phyloP scores from a whole-genome alignment of 2,329 filamentous ascomycete genomes.

The Phaeosphaeriaceae sp. region DNA sequence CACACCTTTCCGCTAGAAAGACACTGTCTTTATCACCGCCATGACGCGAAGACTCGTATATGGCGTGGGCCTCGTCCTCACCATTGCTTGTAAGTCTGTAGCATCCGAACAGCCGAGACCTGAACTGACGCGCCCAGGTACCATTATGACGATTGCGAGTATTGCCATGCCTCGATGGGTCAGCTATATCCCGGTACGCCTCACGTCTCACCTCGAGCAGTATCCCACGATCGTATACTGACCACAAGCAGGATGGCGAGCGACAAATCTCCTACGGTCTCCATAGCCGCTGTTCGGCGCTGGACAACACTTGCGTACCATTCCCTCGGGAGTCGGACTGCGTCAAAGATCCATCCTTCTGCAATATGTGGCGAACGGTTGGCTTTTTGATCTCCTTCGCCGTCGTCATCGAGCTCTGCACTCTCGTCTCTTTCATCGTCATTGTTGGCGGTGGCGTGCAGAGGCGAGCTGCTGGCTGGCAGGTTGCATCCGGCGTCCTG shows the following conservation, averaged over 20 bases:
- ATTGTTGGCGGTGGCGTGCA: slow-evolving; percentile 80
- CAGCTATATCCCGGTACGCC: slow-evolving; percentile 59
- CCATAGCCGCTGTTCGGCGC: slow-evolving; percentile 78
- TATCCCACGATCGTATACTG: slow-evolving; percentile 5
- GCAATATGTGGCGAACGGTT: slow-evolving; percentile 87
- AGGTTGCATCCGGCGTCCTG: slow-evolving; percentile 72
- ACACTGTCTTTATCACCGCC: slow-evolving; percentile 9
- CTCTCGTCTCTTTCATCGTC: slow-evolving; percentile 79
- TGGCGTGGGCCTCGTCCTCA: slow-evolving; percentile 56
- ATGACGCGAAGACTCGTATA: slow-evolving; percentile 60
- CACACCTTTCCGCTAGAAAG: not conserved
- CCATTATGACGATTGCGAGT: slow-evolving; percentile 72
- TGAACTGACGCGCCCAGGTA: slow-evolving; percentile 59
- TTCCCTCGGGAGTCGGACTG: slow-evolving; percentile 76
- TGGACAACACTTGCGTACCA: slow-evolving; percentile 66
- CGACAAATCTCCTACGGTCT: slow-evolving; percentile 69
- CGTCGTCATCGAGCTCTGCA: slow-evolving; percentile 80
- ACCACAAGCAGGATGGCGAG: slow-evolving; percentile 37
- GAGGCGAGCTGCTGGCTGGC: slow-evolving; percentile 84
- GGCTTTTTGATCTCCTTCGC: slow-evolving; percentile 88
- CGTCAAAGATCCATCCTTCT: slow-evolving; percentile 74
- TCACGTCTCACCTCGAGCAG: not conserved
- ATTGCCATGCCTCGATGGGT: slow-evolving; percentile 77
- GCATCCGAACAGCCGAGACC: slow-evolving; percentile 1
- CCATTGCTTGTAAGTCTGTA: slow-evolving; percentile 49